Evolutionary conservation across 805 yeast species (phyloP).

Genomic region (Starmerella khaoyaiensis): DNA sequence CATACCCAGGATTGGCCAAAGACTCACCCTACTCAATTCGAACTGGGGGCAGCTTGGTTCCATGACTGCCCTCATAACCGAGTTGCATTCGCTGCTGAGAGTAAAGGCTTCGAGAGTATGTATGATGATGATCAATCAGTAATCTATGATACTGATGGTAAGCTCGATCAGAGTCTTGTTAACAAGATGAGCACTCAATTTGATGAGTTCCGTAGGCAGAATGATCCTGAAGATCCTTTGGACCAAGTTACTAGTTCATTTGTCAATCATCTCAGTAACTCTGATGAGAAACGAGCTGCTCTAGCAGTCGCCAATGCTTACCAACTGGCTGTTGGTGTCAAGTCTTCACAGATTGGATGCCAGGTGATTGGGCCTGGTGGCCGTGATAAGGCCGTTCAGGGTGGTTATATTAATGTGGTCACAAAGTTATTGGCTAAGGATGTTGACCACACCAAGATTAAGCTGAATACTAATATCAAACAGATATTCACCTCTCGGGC

Average conservation of each 20-base stretch:
- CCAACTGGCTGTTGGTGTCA: conserved; percentile 13
- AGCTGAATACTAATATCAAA: conserved; percentile 16
- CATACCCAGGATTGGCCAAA: conserved; percentile 15
- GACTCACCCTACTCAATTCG: conserved; percentile 14
- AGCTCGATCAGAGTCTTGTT: conserved; percentile 12
- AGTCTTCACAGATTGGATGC: conserved; percentile 9
- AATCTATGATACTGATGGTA: conserved; percentile 16
- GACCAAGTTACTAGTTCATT: conserved; percentile 14
- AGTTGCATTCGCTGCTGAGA: conserved; percentile 17
- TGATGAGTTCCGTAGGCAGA: conserved; percentile 14
- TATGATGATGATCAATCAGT: conserved; percentile 20
- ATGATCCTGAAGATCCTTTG: conserved; percentile 11
- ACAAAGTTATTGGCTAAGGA: conserved; percentile 10
- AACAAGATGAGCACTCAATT: conserved; percentile 9
- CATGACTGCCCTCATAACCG: conserved; percentile 21
- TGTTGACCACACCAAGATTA: conserved; percentile 15
- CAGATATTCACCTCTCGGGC: conserved; percentile 8
- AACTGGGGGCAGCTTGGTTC: conserved; percentile 25
- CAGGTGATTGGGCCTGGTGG: conserved; percentile 14
- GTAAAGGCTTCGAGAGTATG: conserved; percentile 10
- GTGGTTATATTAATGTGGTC: conserved; percentile 19
- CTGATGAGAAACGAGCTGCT: conserved; percentile 11
- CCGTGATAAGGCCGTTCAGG: conserved; percentile 22
- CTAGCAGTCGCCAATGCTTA: conserved; percentile 10
- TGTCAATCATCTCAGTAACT: conserved; percentile 3